These are phyloP conservation scores for Linum lewisii DNA, from an alignment of 345 rosid genomes.

Conservation along the genomic window DNA sequence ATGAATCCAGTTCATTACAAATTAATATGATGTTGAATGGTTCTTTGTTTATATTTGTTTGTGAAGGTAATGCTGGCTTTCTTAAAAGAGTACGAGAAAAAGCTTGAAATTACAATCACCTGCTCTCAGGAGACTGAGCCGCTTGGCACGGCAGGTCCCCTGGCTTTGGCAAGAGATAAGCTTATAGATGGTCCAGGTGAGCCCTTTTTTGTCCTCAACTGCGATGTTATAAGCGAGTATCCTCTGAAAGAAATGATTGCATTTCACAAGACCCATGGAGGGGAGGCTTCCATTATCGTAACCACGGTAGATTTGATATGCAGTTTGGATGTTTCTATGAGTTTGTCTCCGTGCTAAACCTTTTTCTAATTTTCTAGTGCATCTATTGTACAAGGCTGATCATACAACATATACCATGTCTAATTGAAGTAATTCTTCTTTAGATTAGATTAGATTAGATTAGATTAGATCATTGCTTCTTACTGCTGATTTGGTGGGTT, in stretches of 20 bases:
- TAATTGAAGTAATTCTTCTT: no score
- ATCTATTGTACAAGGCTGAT: no score
- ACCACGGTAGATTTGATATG: slow-evolving; percentile 96
- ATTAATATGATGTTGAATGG: no score
- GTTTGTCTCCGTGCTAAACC: no score
- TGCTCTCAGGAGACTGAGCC: slow-evolving; percentile 99
- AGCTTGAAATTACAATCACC: slow-evolving; percentile 79
- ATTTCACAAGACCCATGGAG: slow-evolving; percentile 86
- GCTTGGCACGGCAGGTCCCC: slow-evolving; percentile 97
- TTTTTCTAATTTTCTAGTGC: no score
- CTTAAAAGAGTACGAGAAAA: slow-evolving; percentile 78
- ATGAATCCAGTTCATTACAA: no score
- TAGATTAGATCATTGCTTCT: no score
- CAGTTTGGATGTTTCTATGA: no score
- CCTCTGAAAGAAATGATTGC: slow-evolving; percentile 73
- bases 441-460: no score
- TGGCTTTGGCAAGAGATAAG: slow-evolving; percentile 94
- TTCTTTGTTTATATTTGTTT: no score
- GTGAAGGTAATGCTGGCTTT: slow-evolving; percentile 95
- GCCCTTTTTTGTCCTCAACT: slow-evolving; percentile 96
- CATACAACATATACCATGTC: no score
- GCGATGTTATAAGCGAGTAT: slow-evolving; percentile 96
- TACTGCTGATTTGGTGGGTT: no score
- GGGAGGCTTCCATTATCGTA: slow-evolving; percentile 98
- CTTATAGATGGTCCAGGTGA: slow-evolving; percentile 66